Base-by-base conservation (phyloP, 2,329 filamentous ascomycete species). In the Madurella mycetomatis region DNA sequence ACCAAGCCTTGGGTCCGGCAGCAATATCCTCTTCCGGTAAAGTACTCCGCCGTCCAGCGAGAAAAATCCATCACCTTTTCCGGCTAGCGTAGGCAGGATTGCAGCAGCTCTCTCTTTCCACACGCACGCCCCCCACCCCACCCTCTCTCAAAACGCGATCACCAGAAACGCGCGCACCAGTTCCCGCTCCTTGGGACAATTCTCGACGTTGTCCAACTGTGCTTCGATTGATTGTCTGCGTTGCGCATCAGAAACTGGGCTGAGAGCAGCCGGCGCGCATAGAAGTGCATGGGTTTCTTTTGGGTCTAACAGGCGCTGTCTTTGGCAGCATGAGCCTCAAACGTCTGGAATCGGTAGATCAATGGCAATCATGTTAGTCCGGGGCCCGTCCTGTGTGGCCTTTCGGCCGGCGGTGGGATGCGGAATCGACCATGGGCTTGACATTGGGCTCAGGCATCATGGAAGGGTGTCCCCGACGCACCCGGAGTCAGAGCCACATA, bases 291-390 rank as follows among this genome's bases (percentile, higher is more conserved):
- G 47, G 50, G 41, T 34, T 43, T 34, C 18, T 49, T 48, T n/a
- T 31, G 17, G 32, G 43, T 53, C 50, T 37, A 34, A 42, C 32
- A 34, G 37, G 17, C 9, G 13, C 17, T 19, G 49, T 40, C 50
- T 47, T 55, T 41, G 49, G 52, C 54, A 49, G 58, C 62, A 64
- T 62, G 58, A 67, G 64, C 65, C 65, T 68, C 61, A 63, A 65
- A 67, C 67, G 70, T 72, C 71, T 71, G 68, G 69, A 63, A 67
- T 69, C 64, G 58, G 67, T 63, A 66, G 66, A 73, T 72, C 69
- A 68, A 64, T 66, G 66, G 63, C 65, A 65, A 66, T 65, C 62
- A 54, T 32, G 50, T 56, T 47, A 51, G 49, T 64, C 54, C 48
- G 50, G 56, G 47, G 4, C 47, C 52, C 40, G 43, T 49, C 46